Evolutionary conservation across 768 basidiomycete species (phyloP), one percentile per base, ranked within the genome.

Genomic region (Leccinellum rugosiceps): DNA sequence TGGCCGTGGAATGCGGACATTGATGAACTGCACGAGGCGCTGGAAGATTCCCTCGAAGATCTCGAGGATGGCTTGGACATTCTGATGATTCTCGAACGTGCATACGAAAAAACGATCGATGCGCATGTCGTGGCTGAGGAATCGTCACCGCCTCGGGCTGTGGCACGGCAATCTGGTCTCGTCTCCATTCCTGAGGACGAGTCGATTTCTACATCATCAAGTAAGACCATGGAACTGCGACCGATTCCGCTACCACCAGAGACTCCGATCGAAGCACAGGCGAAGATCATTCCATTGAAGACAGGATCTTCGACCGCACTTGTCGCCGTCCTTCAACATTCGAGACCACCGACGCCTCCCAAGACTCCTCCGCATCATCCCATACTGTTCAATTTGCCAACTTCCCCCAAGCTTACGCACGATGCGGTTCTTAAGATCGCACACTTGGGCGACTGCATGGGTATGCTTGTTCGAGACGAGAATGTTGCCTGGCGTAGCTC

Each of bases 401-500:
- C 51, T 5, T 45, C 63, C 65, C 75, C 54, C 65, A 77, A 23
- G 70, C 77, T 56, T 67, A 75, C 28, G 60, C 70, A 75, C 53
- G 81, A 82, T 35, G 84, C 87, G 0, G 83, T 90, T 43, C 80
- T 95, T 41, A 83, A 85, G 59, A 85, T 95, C 25, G 92, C 92
- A 0, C 90, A 94, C 63, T 71, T 95, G 8, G 92, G 93, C 9
- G 92, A 95, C 65, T 92, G 92, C 68, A 88, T 89, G 82, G 86
- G 87, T 23, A 88, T 92, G 80, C 79, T 97, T 21, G 84, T 98
- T 19, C 83, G 94, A 3, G 86, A 82, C 6, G 83, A 88, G 46
- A 78, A 83, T 53, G 85, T 97, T 45, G 83, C 85, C 2, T 97
- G 93, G 86, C 80, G 94, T 31, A 90, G 86, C 50, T 83, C 90